Conservation (phyloP, 805 yeast genomes). For the Ogataea salicorniae region DNA sequence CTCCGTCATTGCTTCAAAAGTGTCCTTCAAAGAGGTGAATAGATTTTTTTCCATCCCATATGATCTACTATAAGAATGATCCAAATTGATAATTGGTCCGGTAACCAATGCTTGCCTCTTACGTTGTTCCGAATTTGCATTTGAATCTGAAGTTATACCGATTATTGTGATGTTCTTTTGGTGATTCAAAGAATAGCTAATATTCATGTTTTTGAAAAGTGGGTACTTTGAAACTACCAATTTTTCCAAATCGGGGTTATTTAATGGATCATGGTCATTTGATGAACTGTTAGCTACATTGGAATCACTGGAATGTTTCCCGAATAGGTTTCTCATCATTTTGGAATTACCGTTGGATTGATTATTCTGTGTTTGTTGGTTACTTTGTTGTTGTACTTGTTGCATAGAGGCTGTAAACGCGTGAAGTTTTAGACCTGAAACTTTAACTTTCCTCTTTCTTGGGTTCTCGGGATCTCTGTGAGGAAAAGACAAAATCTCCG, state of each 20-base stretch:
- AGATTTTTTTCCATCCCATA: slow-evolving; percentile 48
- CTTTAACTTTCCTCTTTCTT: slow-evolving; percentile 35
- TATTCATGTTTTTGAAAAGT: slow-evolving; percentile 28
- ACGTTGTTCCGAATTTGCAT: slow-evolving; percentile 59
- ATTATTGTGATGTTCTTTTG: slow-evolving; percentile 44
- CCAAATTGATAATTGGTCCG: slow-evolving; percentile 84
- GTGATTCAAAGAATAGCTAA: slow-evolving; percentile 36
- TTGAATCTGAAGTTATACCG: slow-evolving; percentile 35
- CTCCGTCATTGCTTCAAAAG: slow-evolving; percentile 80
- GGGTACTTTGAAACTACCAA: slow-evolving; percentile 25
- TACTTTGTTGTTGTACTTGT: slow-evolving; percentile 11
- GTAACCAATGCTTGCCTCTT: slow-evolving; percentile 70
- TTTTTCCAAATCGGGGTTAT: slow-evolving; percentile 19
- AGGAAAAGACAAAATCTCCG: slow-evolving; percentile 47
- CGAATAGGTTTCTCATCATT: slow-evolving; percentile 17
- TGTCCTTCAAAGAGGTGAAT: slow-evolving; percentile 70
- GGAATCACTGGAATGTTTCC: slow-evolving; percentile 4
- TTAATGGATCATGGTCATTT: slow-evolving; percentile 6
- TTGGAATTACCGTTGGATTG: neutral
- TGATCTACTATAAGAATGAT: slow-evolving; percentile 51
- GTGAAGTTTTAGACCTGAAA: slow-evolving; percentile 39
- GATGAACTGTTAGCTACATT: slow-evolving; percentile 14
- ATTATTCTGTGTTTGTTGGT: slow-evolving; percentile 6
- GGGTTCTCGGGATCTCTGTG: slow-evolving; percentile 25
- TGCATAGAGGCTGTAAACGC: slow-evolving; percentile 27